Base-by-base conservation (phyloP, 805 yeast genomes). In the Zygosaccharomyces pseudorouxii region DNA sequence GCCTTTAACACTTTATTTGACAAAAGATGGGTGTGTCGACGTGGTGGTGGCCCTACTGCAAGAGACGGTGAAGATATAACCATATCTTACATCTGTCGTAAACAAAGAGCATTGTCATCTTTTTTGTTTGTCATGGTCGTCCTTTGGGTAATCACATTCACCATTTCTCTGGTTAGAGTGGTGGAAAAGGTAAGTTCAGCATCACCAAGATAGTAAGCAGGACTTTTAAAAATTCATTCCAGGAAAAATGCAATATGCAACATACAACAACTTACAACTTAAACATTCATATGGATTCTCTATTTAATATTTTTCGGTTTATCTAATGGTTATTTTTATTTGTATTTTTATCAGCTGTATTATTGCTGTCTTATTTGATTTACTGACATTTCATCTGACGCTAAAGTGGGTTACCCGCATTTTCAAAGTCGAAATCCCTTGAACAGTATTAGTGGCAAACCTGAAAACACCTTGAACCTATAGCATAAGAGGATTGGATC, bases 1-100 rank as follows among this genome's bases (percentile, higher is more conserved):
- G 80, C 97, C 3, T 89, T 89, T 70, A 84, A 89, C 63, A 82
- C 96, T 0, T 71, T 90, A 45, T 86, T 72, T 62, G 97, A 89
- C 62, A 73, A 75, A 38, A 76, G 81, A 57, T 92, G 97, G 97
- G 92, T 87, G 7, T 90, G 92, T 59, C 54, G 59, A 8, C 54
- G 58, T 22, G 56, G 55, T 3, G 53, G 54, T 43, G 38, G 51
- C 40, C 23, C 54, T 35, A 48, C 45, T 27, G 54, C 48, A 23
- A 27, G 47, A 9, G 25, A 47, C 12, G 49, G 49, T 30, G 38
- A 44, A 5, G 51, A 49, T 38, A 73, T 72, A 30, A 73, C 55
- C 63, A 72, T 70, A 47, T 67, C 58, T 7, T 70, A 78, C 30
- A 79, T 92, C 46, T 93, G 99, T 64, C 70, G 79, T 18, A 76